Conservation (phyloP, 768 basidiomycete genomes). For the Panaeolus cyanescens region DNA sequence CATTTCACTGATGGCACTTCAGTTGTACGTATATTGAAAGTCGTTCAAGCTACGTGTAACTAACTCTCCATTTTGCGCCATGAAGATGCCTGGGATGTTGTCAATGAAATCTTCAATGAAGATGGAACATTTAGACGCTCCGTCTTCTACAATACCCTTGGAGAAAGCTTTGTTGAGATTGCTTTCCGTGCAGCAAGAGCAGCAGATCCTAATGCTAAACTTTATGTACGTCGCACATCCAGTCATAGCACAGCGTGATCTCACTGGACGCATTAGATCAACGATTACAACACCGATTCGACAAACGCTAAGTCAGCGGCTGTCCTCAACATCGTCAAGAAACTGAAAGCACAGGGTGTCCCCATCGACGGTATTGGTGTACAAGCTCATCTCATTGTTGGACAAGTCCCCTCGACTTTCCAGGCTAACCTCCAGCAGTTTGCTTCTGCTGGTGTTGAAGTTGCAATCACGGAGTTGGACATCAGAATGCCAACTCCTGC, state of each 20-base stretch:
- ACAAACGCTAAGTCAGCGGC: constrained; percentile 56
- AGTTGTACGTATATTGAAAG: too few species aligned
- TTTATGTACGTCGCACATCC: constrained; percentile 42
- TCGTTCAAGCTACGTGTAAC: too few species aligned
- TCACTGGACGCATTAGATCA: constrained; percentile 30
- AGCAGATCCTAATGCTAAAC: constrained; percentile 56
- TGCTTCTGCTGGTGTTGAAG: constrained; percentile 62
- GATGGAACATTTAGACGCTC: constrained; percentile 57
- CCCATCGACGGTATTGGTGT: constrained; percentile 67
- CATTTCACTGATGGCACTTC: constrained; percentile 5
- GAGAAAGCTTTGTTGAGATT: constrained; percentile 46
- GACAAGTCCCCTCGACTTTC: constrained; percentile 50
- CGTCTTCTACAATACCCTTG: constrained; percentile 55
- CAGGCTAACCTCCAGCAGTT: constrained; percentile 52
- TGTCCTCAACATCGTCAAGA: constrained; percentile 52
- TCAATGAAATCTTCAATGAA: constrained; percentile 64
- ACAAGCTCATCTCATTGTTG: constrained; percentile 62
- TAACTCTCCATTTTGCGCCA: not conserved
- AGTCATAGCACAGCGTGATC: not conserved
- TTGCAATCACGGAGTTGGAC: constrained; percentile 71
- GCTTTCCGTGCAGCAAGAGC: constrained; percentile 54
- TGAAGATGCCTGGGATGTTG: constrained; percentile 43
- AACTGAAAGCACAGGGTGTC: constrained; percentile 45
- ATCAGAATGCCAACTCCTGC: constrained; percentile 60
- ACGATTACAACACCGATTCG: constrained; percentile 44